Base-by-base conservation (phyloP, 2,329 filamentous ascomycete genomes). In the Fusarium sp. region DNA sequence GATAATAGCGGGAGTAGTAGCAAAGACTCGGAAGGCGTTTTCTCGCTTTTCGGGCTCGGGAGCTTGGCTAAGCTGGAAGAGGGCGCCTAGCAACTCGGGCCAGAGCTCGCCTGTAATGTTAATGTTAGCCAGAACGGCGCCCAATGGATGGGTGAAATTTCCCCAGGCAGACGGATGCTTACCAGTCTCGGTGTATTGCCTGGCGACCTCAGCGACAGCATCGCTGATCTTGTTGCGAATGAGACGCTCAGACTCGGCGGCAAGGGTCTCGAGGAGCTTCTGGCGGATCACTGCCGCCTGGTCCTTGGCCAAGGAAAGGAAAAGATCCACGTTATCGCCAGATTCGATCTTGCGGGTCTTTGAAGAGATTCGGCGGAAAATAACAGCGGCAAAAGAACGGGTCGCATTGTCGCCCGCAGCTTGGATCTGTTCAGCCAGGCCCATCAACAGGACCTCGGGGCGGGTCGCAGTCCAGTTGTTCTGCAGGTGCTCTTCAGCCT, bases 161-260 rank as follows among this genome's bases (percentile, higher is more conserved):
- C 4, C 4, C 20, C n/a, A 25, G 13, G 13, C 3, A 4, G 2
- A 6, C 9, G 10, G 11, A 38, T 33, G 83, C 90, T 79, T 85
- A 97, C 93, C 90, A 76, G 91, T 93, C 75, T 98, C 96, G 46
- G 92, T 91, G 81, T 97, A 97, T 82, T 99, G 93, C 76, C 96
- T 89, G 46, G 95, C 96, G 65, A 99, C 86, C 81, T 99, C 96
- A 23, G 96, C 96, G 67, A 98, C 92, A n/a, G 95, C 93, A 81
- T 99, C 96, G 74, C 94, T 96, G 77, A 98, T 92, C 81, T 99
- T 99, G 83, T 97, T 96, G 75, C 96, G 87, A 50, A 97, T 92
- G 38, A 87, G 84, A 67, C 89, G 87, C 67, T 91, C 87, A 20
- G 87, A 83, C 82, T 98, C 96, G 67, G 84, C 85, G 62, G 88